Conservation (phyloP, 78 protist species). For the Cavenderia fasciculata region DNA sequence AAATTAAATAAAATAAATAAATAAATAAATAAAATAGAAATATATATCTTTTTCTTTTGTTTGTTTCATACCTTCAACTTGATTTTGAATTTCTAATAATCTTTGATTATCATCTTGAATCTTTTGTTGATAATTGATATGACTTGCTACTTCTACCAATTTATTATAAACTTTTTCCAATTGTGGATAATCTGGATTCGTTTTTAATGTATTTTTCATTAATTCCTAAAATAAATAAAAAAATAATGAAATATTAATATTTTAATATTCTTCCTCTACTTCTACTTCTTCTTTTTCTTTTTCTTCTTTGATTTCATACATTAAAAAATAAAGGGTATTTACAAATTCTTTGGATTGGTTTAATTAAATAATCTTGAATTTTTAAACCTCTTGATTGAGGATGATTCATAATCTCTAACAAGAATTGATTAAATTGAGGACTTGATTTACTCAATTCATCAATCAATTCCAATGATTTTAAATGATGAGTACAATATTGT, state of each 20-base stretch:
- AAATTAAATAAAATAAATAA: no score
- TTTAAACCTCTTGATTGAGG: conserved; percentile 26
- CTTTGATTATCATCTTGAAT: conserved; percentile 9
- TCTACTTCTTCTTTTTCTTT: no score
- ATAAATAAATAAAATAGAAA: no score
- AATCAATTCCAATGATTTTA: neutral
- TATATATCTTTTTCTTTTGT: no score
- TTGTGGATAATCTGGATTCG: neutral
- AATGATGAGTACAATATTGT: conserved; percentile 58
- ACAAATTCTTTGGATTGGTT: conserved; percentile 75
- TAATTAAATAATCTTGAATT: conserved; percentile 45
- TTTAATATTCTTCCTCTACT: no score
- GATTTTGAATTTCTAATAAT: conserved; percentile 22
- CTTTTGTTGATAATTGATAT: conserved; percentile 45
- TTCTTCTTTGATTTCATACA: no score
- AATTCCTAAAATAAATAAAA: no score
- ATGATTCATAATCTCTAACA: neutral
- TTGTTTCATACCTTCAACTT: conserved; percentile 30
- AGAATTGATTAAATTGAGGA: conserved; percentile 2
- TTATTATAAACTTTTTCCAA: conserved; percentile 22
- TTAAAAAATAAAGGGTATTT: conserved; percentile 63
- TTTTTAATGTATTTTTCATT: conserved; percentile 7
- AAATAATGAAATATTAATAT: no score
- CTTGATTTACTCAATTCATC: conserved; percentile 11
- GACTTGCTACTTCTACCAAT: conserved; percentile 28